Evolutionary conservation across 257 asterid genomes (phyloP).

Genomic region (Solanum chiquidenum): DNA sequence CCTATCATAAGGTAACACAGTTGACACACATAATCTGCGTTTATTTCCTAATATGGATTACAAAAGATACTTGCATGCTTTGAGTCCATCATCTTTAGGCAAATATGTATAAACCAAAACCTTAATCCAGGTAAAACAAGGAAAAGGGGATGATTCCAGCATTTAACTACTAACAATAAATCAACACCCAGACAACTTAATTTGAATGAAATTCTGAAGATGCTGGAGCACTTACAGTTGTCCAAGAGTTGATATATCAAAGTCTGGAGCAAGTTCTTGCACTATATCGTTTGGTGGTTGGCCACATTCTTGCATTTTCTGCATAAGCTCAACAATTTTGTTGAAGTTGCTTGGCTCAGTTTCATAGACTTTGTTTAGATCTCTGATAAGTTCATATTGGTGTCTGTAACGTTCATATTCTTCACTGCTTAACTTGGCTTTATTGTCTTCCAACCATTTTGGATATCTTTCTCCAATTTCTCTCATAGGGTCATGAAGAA

Average conservation of each 20-base stretch:
- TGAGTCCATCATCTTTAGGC: neutral
- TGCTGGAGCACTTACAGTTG: constrained; percentile 55
- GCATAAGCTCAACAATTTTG: constrained; percentile 95
- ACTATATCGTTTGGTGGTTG: constrained; percentile 93
- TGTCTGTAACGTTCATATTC: constrained; percentile 51
- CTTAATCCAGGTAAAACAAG: neutral
- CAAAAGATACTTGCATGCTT: neutral
- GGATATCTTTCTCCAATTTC: constrained; percentile 96
- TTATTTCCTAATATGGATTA: neutral
- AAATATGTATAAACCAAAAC: neutral
- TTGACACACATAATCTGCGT: neutral
- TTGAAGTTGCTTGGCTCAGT: constrained; percentile 73
- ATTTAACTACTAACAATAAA: neutral
- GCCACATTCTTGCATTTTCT: constrained; percentile 99
- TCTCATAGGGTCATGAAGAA: constrained; percentile 93
- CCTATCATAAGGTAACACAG: neutral
- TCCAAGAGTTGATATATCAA: constrained; percentile 71
- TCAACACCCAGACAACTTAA: neutral
- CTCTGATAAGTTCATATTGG: constrained; percentile 60
- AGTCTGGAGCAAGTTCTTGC: constrained; percentile 76
- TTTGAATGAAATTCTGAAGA: neutral
- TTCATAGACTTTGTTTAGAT: constrained; percentile 62
- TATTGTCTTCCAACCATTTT: constrained; percentile 73
- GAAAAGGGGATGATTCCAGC: neutral
- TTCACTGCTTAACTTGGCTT: constrained; percentile 42